These are phyloP conservation scores for Pleurotus tuber-regium DNA, from an alignment of 768 basidiomycete species.

Conservation along the genomic window DNA sequence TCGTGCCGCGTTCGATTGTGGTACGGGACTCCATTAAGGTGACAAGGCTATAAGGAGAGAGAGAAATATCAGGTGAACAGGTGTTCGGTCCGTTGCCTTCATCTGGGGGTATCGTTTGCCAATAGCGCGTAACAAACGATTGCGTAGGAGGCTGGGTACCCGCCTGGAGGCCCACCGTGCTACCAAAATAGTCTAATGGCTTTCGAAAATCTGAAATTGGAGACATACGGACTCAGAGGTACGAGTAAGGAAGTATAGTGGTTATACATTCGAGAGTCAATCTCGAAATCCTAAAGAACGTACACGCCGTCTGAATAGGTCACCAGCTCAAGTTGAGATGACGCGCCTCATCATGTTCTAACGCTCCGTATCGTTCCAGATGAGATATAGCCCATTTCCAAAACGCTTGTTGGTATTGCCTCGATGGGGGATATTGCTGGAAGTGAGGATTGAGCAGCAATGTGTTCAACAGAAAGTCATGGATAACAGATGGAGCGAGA, in stretches of 20 bases:
- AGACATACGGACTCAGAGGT: slow-evolving; percentile 30
- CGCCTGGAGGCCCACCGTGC: not conserved
- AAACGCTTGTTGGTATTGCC: slow-evolving; percentile 58
- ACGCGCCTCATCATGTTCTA: slow-evolving; percentile 47
- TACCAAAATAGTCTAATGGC: slow-evolving; percentile 6
- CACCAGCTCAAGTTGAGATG: slow-evolving; percentile 1
- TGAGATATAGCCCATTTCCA: slow-evolving; percentile 70
- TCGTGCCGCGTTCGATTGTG: slow-evolving; percentile 73
- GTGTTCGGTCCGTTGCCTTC: not conserved
- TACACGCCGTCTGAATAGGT: slow-evolving; percentile 3
- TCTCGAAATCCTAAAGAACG: slow-evolving; percentile 48
- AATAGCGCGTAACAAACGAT: slow-evolving; percentile 69
- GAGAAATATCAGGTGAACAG: slow-evolving; percentile 15
- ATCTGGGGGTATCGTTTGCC: slow-evolving; percentile 29
- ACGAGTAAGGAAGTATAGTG: slow-evolving; percentile 51
- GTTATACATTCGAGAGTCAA: slow-evolving; percentile 64
- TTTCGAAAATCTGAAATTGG: not conserved
- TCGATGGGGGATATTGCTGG: slow-evolving; percentile 57
- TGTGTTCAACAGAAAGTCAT: slow-evolving; percentile 51
- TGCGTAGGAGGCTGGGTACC: slow-evolving; percentile 35
- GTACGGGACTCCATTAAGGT: slow-evolving; percentile 75
- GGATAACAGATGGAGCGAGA: slow-evolving; percentile 36
- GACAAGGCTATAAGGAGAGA: slow-evolving; percentile 33
- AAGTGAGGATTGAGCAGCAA: slow-evolving; percentile 57
- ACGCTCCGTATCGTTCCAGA: slow-evolving; percentile 39